A percentile compares a stretch with the other conserved stretches of the same genome.
phyloP scores from a whole-genome alignment of 345 rosid genomes.

The Capsella bursapastoris region DNA sequence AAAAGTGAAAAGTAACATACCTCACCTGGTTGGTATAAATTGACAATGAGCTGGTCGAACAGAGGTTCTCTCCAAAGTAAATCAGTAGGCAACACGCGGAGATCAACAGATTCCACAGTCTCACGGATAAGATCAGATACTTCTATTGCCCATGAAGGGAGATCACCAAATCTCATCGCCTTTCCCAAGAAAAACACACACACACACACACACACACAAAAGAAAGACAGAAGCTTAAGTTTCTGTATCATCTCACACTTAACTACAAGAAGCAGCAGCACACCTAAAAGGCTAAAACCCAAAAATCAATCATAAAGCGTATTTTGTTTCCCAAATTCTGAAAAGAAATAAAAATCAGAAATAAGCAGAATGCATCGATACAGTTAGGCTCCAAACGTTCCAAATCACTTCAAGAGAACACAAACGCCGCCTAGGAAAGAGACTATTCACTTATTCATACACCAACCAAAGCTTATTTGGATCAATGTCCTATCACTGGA shows the following conservation, averaged over 20 bases:
- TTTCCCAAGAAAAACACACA: constrained; percentile 28
- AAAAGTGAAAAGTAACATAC: constrained; percentile 48
- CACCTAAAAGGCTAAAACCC: neutral
- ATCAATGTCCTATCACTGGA: constrained; percentile 1
- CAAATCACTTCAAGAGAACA: neutral
- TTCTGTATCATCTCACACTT: constrained; percentile 3
- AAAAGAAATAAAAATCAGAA: constrained; percentile 6
- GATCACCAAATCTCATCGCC: constrained; percentile 96
- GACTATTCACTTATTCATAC: constrained; percentile 10
- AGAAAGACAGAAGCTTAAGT: constrained; percentile 5
- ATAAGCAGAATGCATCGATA: neutral
- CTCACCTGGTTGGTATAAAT: constrained; percentile 86
- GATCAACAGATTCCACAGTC: constrained; percentile 43
- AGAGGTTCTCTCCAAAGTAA: constrained; percentile 76
- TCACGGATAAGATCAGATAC: constrained; percentile 61
- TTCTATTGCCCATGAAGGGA: constrained; percentile 75
- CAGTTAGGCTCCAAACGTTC: neutral
- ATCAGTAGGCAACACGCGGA: constrained; percentile 56
- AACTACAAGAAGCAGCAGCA: constrained; percentile 22
- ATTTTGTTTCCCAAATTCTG: neutral
- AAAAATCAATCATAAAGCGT: neutral
- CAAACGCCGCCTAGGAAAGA: neutral
- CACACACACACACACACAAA: neutral
- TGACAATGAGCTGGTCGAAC: constrained; percentile 81
- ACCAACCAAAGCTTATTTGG: neutral